A percentile compares a stretch with the other conserved stretches of the same genome.
Evolutionary conservation across 495 filamentous ascomycete species (phyloP).

Genomic region (Penicillium herquei): DNA sequence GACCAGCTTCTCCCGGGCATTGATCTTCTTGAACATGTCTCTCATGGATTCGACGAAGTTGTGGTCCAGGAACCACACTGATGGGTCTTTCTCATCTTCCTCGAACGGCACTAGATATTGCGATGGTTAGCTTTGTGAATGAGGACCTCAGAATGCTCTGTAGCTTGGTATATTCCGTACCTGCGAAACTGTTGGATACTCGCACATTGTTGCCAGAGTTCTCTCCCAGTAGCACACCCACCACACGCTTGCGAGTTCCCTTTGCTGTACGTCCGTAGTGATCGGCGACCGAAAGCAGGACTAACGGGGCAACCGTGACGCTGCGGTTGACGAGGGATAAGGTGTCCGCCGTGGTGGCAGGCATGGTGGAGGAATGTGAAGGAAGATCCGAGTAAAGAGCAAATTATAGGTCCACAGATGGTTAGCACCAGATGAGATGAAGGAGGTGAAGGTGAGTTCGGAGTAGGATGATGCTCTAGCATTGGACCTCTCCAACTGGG

Average conservation of each 20-base stretch:
- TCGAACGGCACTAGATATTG: conserved; percentile 82
- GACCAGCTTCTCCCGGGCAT: conserved; percentile 97
- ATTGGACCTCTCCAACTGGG: conserved; percentile 2
- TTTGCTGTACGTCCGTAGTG: conserved; percentile 94
- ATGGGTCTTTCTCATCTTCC: conserved; percentile 97
- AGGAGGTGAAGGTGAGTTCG: conserved; percentile 4
- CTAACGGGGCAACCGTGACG: conserved; percentile 95
- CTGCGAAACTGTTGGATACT: conserved; percentile 98
- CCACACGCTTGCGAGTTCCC: conserved; percentile 87
- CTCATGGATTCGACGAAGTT: conserved; percentile 99
- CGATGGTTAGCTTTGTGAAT: background rate
- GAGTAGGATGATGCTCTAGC: conserved; percentile 22
- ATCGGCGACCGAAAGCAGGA: conserved; percentile 96
- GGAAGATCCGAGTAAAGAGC: conserved; percentile 3
- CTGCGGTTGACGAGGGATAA: conserved; percentile 87
- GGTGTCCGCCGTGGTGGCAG: conserved; percentile 91
- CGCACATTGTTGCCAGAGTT: conserved; percentile 92
- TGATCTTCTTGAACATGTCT: conserved; percentile 99
- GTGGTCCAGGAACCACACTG: conserved; percentile 98
- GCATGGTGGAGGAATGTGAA: conserved; percentile 57
- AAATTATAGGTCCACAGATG: background rate
- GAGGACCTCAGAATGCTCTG: background rate
- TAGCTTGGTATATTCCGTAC: conserved; percentile 47
- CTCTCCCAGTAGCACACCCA: conserved; percentile 92
- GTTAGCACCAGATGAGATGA: background rate